Evolutionary conservation across 1,139 yeast species (phyloP).

Genomic region (Debaryomyces sp.): DNA sequence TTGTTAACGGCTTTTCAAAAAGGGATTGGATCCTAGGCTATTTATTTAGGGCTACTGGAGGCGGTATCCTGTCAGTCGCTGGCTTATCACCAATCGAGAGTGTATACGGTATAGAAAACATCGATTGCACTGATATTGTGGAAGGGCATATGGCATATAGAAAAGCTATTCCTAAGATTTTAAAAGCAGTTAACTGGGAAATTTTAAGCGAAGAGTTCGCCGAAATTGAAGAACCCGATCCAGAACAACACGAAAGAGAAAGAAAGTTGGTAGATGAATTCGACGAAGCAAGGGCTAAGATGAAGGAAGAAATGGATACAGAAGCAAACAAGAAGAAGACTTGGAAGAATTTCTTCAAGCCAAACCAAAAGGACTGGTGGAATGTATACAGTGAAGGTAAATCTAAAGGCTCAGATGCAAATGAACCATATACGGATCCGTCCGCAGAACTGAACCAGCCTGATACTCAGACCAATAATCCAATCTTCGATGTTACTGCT

Average conservation of each 20-base stretch:
- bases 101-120: slow-evolving; percentile 71
- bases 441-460: slow-evolving; percentile 15
- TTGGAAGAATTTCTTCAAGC: slow-evolving; percentile 71
- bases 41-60: slow-evolving; percentile 91
- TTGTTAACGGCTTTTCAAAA: slow-evolving; percentile 86
- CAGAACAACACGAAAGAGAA: slow-evolving; percentile 81
- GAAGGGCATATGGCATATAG: slow-evolving; percentile 98
- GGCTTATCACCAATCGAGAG: slow-evolving; percentile 80
- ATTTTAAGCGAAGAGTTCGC: slow-evolving; percentile 88
- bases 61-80: slow-evolving; percentile 87
- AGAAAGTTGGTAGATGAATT: slow-evolving; percentile 80
- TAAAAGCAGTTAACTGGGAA: slow-evolving; percentile 73
- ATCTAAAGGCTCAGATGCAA: slow-evolving; percentile 18
- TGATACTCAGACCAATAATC: slow-evolving; percentile 14
- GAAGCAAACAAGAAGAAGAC: slow-evolving; percentile 37
- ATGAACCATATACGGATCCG: slow-evolving; percentile 8
- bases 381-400: slow-evolving; percentile 13
- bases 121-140: slow-evolving; percentile 83
- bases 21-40: slow-evolving; percentile 98
- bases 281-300: slow-evolving; percentile 76
- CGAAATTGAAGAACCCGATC: slow-evolving; percentile 96
- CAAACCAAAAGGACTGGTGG: slow-evolving; percentile 90
- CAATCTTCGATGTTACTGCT: slow-evolving; percentile 51
- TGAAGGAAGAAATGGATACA: slow-evolving; percentile 40
- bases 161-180: slow-evolving; percentile 82